phyloP scores from a whole-genome alignment of 176 grass and related monocot species.

The Areca catechu region DNA sequence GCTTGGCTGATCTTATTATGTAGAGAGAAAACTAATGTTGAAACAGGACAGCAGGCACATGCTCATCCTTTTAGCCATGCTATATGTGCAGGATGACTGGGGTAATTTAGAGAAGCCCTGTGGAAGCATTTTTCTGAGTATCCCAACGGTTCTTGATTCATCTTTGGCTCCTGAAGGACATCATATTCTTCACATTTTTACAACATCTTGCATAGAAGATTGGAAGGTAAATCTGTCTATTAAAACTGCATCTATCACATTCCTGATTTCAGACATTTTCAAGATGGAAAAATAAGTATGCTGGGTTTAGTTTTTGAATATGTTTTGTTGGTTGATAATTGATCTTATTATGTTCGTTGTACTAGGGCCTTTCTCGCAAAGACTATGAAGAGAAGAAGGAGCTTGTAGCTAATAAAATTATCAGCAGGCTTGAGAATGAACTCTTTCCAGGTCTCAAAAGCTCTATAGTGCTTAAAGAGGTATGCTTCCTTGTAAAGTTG shows the following conservation, averaged over 20 bases:
- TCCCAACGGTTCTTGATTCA: conserved; percentile 91
- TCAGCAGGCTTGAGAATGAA: conserved; percentile 74
- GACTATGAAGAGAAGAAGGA: conserved; percentile 87
- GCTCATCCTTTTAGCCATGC: conserved; percentile 7
- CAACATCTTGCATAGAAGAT: conserved; percentile 80
- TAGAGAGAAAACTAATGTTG: background rate
- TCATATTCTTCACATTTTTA: conserved; percentile 97
- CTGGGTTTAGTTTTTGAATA: background rate
- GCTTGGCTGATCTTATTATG: background rate
- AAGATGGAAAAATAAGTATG: background rate
- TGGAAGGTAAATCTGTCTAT: conserved; percentile 55
- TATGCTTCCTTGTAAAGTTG: background rate
- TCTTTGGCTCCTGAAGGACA: conserved; percentile 81
- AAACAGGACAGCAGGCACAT: background rate
- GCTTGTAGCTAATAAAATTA: conserved; percentile 64
- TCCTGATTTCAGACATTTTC: background rate
- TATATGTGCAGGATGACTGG: conserved; percentile 64
- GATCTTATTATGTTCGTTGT: background rate
- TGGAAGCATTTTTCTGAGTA: conserved; percentile 97
- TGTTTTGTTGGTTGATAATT: conserved; percentile 6
- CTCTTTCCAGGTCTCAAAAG: conserved; percentile 80
- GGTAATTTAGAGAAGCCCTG: conserved; percentile 75
- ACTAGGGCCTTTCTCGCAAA: conserved; percentile 58
- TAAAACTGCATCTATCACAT: background rate
- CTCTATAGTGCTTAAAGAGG: conserved; percentile 94